phyloP scores from a whole-genome alignment of 2,329 filamentous ascomycete species.

The Talaromyces funiculosus region DNA sequence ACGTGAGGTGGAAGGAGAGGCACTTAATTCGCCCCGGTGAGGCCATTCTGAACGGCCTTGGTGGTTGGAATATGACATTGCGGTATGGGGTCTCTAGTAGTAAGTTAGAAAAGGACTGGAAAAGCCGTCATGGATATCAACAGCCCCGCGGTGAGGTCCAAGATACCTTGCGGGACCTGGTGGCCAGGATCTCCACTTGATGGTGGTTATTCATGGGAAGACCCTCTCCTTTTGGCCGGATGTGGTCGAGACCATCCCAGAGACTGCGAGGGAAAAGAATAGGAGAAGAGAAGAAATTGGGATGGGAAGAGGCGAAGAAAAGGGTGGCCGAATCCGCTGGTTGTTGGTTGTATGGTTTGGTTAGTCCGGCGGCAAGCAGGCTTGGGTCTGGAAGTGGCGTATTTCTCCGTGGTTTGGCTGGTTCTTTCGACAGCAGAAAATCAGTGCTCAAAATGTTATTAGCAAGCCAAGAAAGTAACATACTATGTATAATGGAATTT shows the following conservation, averaged over 20 bases:
- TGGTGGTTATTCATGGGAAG: constrained; percentile 33
- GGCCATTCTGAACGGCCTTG: constrained; percentile 23
- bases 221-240: constrained; percentile 8
- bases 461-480: neutral
- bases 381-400: neutral
- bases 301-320: neutral
- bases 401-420: neutral
- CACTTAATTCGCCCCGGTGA: constrained; percentile 21
- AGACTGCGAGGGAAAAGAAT: neutral
- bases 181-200: constrained; percentile 32
- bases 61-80: constrained; percentile 31
- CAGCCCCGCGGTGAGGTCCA: constrained; percentile 18
- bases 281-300: neutral
- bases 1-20: constrained; percentile 18
- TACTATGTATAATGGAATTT: neutral
- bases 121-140: constrained; percentile 21
- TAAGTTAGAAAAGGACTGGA: constrained; percentile 2
- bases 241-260: neutral
- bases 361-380: neutral
- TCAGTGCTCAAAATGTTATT: neutral
- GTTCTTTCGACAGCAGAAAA: neutral
- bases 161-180: constrained; percentile 36
- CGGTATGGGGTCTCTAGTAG: constrained; percentile 28
- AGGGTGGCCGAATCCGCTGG: neutral
- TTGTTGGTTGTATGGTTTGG: neutral